Evolutionary conservation across 495 filamentous ascomycete species (phyloP).

Genomic region (Aspergillus haitiensis): DNA sequence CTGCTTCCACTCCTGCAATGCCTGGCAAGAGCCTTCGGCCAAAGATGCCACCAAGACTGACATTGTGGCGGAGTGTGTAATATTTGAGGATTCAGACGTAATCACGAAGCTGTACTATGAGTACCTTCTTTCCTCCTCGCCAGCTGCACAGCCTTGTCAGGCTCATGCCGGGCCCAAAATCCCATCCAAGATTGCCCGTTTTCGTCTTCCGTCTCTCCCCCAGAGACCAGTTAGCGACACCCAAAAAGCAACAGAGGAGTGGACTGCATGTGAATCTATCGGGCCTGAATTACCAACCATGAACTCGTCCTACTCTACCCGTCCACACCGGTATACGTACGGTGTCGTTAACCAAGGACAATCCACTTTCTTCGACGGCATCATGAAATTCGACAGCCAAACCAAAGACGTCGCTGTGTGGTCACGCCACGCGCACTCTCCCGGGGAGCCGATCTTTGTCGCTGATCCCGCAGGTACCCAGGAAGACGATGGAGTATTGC

Average conservation of each 20-base stretch:
- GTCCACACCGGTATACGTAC: slow-evolving; percentile 65
- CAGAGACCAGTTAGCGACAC: slow-evolving; percentile 12
- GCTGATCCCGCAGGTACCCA: slow-evolving; percentile 39
- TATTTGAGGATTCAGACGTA: slow-evolving; percentile 55
- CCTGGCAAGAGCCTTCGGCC: slow-evolving; percentile 59
- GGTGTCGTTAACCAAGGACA: slow-evolving; percentile 54
- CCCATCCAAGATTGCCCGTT: slow-evolving; percentile 46
- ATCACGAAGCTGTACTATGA: slow-evolving; percentile 57
- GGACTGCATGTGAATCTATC: slow-evolving; percentile 34
- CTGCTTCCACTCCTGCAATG: slow-evolving; percentile 75
- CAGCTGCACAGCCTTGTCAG: slow-evolving; percentile 31
- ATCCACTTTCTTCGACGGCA: slow-evolving; percentile 62
- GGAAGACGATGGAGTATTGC: slow-evolving; percentile 68
- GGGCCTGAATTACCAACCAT: slow-evolving; percentile 66
- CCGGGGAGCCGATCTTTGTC: slow-evolving; percentile 75
- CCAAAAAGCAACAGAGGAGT: slow-evolving; percentile 33
- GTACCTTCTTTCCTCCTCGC: slow-evolving; percentile 50
- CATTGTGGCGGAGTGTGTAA: slow-evolving; percentile 58
- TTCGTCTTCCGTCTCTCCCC: slow-evolving; percentile 45
- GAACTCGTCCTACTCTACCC: slow-evolving; percentile 57
- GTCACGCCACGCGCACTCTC: slow-evolving; percentile 62
- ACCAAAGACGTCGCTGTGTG: slow-evolving; percentile 53
- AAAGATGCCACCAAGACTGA: slow-evolving; percentile 41
- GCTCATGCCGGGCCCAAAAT: slow-evolving; percentile 32
- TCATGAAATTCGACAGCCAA: slow-evolving; percentile 66